These are phyloP conservation scores for Blastocystis sp. DNA, from an alignment of 352 stramenopile genomes.

Conservation along the genomic window DNA sequence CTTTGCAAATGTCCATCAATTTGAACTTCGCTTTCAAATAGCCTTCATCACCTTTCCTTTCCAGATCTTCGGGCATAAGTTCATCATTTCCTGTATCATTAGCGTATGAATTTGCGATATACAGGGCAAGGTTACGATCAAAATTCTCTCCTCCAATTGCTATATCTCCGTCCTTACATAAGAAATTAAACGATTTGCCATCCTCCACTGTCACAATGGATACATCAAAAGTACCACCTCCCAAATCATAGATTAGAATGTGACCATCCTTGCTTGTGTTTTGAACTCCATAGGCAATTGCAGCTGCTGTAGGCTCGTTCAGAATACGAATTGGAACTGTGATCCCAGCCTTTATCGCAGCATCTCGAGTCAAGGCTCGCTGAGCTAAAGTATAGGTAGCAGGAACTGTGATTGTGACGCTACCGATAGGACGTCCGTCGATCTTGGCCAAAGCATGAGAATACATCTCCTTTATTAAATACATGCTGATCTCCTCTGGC, in stretches of 20 bases:
- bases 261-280: not conserved
- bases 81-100: slow-evolving; percentile 71
- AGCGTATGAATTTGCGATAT: slow-evolving; percentile 94
- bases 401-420: slow-evolving; percentile 85
- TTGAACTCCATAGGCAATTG: slow-evolving; percentile 52
- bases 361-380: slow-evolving; percentile 15
- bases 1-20: slow-evolving; percentile 88
- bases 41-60: slow-evolving; percentile 97
- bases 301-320: slow-evolving; percentile 55
- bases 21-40: slow-evolving; percentile 84
- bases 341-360: not conserved
- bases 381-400: slow-evolving; percentile 87
- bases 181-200: slow-evolving; percentile 84
- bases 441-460: slow-evolving; percentile 93
- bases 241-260: slow-evolving; percentile 70
- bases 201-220: slow-evolving; percentile 73
- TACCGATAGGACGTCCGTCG: slow-evolving; percentile 84
- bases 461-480: slow-evolving; percentile 76
- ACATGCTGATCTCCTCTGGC: not conserved
- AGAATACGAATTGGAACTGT: slow-evolving; percentile 24
- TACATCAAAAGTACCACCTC: slow-evolving; percentile 74
- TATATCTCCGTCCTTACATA: slow-evolving; percentile 75
- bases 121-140: slow-evolving; percentile 91
- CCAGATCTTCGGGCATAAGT: slow-evolving; percentile 68
- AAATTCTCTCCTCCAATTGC: slow-evolving; percentile 79